Evolutionary conservation across 73 alveolate genomes (phyloP).

Genomic region (Paramecium sonneborni): DNA sequence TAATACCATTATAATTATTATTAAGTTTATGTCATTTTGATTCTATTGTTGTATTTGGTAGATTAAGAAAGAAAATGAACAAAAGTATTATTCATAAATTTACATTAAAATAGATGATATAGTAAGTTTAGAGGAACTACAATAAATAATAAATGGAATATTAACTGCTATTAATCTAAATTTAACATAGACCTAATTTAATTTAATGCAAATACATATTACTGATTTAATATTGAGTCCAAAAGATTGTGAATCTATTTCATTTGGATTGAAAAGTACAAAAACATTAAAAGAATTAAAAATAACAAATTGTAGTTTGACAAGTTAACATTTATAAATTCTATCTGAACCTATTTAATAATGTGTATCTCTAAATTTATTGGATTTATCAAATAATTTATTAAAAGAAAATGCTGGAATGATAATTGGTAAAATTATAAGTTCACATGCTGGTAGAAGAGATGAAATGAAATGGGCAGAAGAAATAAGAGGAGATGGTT

Average conservation of each 20-base stretch:
- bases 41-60: not conserved
- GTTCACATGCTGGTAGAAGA: conserved; percentile 50
- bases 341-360: conserved; percentile 16
- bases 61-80: not conserved
- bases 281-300: conserved; percentile 26
- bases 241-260: not conserved
- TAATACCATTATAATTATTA: not conserved
- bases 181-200: not conserved
- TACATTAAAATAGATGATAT: not conserved
- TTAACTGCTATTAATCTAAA: not conserved
- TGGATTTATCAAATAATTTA: conserved; percentile 47
- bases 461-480: conserved; percentile 57
- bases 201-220: not conserved
- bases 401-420: conserved; percentile 57
- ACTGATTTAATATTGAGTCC: not conserved
- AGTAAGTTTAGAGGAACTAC: not conserved
- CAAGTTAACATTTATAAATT: not conserved
- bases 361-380: conserved; percentile 6
- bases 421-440: conserved; percentile 41
- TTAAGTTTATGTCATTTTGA: not conserved
- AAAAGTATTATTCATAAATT: not conserved
- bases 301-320: conserved; percentile 48
- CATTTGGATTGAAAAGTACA: conserved; percentile 34
- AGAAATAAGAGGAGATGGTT: conserved; percentile 62
- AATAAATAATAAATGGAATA: conserved; percentile 1